Percentiles rank a stretch among this genome's conserved stretches.
These are phyloP conservation scores for Oryza meyeriana DNA, from an alignment of 176 grass and related monocot genomes.

Conservation along the genomic window DNA sequence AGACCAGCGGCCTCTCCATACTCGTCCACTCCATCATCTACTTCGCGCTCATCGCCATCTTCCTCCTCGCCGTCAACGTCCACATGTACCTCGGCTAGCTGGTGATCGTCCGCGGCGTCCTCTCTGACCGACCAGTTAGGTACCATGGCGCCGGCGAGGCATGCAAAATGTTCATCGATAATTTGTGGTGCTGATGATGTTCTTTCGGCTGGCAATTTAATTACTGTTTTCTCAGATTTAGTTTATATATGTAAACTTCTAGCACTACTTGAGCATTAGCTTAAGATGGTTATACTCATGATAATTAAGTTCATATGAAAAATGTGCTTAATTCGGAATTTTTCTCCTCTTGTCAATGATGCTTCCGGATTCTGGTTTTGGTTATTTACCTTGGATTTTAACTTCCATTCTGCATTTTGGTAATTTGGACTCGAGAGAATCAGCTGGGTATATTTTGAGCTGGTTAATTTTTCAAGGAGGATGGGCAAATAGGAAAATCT, in stretches of 20 bases:
- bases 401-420: background rate
- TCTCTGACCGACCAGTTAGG: background rate
- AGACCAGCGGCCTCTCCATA: constrained; percentile 82
- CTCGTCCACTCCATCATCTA: constrained; percentile 82
- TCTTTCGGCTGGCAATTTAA: background rate
- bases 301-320: background rate
- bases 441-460: background rate
- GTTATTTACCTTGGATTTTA: background rate
- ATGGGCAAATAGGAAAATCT: background rate
- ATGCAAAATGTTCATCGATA: background rate
- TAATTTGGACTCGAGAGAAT: background rate
- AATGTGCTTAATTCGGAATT: background rate
- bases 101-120: too few species aligned
- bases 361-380: background rate
- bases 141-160: background rate
- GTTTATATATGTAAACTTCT: background rate
- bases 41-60: constrained; percentile 81
- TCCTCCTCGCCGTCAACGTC: constrained; percentile 71
- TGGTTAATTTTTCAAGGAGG: background rate
- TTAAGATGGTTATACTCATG: background rate
- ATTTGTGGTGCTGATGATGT: background rate
- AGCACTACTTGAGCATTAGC: background rate
- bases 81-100: constrained; percentile 59
- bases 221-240: background rate
- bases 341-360: background rate